These are phyloP conservation scores for Phylloporus arenicola DNA, from an alignment of 768 basidiomycete genomes.

Conservation along the genomic window DNA sequence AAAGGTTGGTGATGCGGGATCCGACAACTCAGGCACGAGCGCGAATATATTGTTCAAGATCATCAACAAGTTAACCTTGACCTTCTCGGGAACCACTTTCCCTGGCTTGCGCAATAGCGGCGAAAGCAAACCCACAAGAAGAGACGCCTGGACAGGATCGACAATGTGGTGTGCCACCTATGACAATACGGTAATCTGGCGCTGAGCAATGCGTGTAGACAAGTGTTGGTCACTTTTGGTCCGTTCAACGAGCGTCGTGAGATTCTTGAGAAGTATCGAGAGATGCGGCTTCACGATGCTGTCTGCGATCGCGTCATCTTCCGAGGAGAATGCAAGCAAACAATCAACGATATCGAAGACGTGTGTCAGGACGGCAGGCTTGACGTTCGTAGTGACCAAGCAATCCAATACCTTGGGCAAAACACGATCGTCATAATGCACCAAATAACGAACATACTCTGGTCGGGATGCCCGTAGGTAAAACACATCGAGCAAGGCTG, in stretches of 20 bases:
- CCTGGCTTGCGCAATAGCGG: constrained; percentile 76
- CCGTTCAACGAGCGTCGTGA: constrained; percentile 63
- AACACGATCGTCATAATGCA: constrained; percentile 62
- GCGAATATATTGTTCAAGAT: constrained; percentile 63
- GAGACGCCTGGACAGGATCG: constrained; percentile 56
- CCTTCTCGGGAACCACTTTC: constrained; percentile 76
- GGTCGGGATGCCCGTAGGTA: no score
- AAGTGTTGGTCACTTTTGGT: constrained; percentile 47
- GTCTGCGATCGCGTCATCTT: constrained; percentile 45
- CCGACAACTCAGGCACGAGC: constrained; percentile 57
- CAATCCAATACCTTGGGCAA: no score
- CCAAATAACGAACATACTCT: constrained; percentile 58
- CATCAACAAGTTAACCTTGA: constrained; percentile 76
- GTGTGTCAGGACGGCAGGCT: no score
- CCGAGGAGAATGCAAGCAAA: constrained; percentile 51
- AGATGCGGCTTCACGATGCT: constrained; percentile 65
- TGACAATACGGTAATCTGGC: constrained; percentile 79
- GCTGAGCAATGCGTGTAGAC: constrained; percentile 64
- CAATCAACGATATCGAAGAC: constrained; percentile 84
- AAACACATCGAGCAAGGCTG: constrained; percentile 82
- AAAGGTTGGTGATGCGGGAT: constrained; percentile 40
- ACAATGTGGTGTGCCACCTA: constrained; percentile 69
- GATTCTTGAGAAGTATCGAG: constrained; percentile 62
- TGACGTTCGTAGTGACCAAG: no score
- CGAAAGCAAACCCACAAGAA: constrained; percentile 58